Evolutionary conservation across 108 stramenopile genomes (phyloP).

Genomic region (Schizochytrium sp.): DNA sequence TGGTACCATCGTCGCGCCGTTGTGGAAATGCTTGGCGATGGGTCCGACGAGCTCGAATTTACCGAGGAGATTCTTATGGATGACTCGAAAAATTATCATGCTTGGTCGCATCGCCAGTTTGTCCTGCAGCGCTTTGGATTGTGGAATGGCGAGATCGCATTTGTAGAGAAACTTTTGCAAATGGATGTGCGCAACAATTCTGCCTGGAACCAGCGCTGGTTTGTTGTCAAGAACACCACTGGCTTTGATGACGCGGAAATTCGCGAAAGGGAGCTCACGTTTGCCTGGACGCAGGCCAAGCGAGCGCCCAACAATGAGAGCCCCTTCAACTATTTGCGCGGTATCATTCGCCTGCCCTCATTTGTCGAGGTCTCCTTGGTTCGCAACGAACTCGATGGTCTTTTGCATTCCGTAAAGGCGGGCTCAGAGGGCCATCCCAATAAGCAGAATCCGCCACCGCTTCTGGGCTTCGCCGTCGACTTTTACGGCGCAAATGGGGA

Average conservation of each 20-base stretch:
- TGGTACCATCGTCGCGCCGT: slow-evolving; percentile 93
- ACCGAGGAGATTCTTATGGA: slow-evolving; percentile 61
- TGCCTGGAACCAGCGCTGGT: slow-evolving; percentile 97
- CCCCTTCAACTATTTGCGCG: slow-evolving; percentile 44
- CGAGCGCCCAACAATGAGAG: slow-evolving; percentile 39
- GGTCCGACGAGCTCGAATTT: slow-evolving; percentile 70
- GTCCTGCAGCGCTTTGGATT: slow-evolving; percentile 51
- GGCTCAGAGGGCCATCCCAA: background rate
- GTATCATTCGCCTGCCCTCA: slow-evolving; percentile 2
- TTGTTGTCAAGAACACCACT: slow-evolving; percentile 42
- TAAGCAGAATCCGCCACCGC: background rate
- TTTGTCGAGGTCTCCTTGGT: background rate
- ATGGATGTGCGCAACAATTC: slow-evolving; percentile 88
- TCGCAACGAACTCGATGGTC: background rate
- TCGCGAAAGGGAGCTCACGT: slow-evolving; percentile 25
- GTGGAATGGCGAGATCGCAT: slow-evolving; percentile 69
- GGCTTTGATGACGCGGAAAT: background rate
- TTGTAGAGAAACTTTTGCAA: slow-evolving; percentile 49
- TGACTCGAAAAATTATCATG: slow-evolving; percentile 96
- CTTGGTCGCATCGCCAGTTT: slow-evolving; percentile 93
- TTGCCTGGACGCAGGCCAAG: slow-evolving; percentile 22
- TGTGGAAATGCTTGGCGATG: slow-evolving; percentile 49
- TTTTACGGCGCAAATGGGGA: background rate
- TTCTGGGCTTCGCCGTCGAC: background rate
- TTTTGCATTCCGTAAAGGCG: background rate